Base-by-base conservation (phyloP, 345 rosid species). In the Aethionema arabicum region DNA sequence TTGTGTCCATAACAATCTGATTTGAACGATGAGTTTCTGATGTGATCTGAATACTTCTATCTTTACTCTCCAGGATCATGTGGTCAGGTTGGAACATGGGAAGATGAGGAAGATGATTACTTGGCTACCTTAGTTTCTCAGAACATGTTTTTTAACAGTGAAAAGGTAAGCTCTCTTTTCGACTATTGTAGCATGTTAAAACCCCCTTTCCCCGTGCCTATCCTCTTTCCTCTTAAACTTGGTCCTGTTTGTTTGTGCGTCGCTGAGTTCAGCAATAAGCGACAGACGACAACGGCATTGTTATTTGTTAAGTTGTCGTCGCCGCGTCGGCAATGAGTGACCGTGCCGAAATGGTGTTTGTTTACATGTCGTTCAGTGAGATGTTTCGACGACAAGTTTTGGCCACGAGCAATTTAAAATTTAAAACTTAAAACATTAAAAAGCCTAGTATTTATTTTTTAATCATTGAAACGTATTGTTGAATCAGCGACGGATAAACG, bases 31-130 rank as follows among this genome's bases (percentile, higher is more conserved):
- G 42, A 57, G 4, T 27, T 21, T 37, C 29, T 52, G 40, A 30
- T 66, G 38, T 41, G 27, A 21, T 21, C 27, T 21, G 29, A 29
- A 9, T 50, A 8, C 39, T 41, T 39, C 31, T 56, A 52, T 32
- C 46, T 63, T 49, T 16, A 2, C 2, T 21, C 40, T 56, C 8
- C 29, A 72, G 71, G 46, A 37, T 52, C 71, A 8, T 12, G 39
- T 59, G 56, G 37, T 59, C 30, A 43, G 48, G 16, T 71, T 15
- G 78, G 77, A 72, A 71, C 69, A 44, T 93, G 97, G 95, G 96
- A 87, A 71, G 96, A 87, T 40, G 78, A 79, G 65, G 90, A 85
- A 79, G 97, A 87, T 79, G 87, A 85, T 61, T 90, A 90, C 75
- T 80, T 93, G 84, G 95, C 95, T 12, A 45, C 32, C 70, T 88